Evolutionary conservation across 179 eudicot genomes (phyloP), one percentile per base, ranked within the genome.

Genomic region (Silene noctiflora): DNA sequence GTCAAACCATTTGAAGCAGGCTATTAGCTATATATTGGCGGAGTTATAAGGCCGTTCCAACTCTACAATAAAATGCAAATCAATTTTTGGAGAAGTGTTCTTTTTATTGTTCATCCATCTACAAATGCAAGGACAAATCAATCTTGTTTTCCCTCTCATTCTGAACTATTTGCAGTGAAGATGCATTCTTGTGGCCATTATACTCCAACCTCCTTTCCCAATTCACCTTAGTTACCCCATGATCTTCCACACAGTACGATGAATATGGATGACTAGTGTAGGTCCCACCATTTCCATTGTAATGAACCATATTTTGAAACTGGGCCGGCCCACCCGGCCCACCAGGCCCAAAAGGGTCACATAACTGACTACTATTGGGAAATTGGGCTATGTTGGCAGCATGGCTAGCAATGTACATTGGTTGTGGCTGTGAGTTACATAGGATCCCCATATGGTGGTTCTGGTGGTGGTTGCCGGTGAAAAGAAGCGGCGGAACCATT

Each of bases 111-210:
- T 29, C 33, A 29, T 29, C 33, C 3, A 29, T 29, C 68, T 84
- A 92, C 77, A 92, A 85, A 77, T 90, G 97, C 79, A 92, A 91
- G 39, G 96, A 87, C 77, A 92, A 82, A 83, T 92, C 97, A 74
- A 91, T 88, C 64, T 82, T 88, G 61, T 79, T 91, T 56, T 85
- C 89, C 56, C 76, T 87, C 63, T 77, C 84, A 39, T 67, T 21
- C 48, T 53, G 73, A 67, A 63, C 63, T 64, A 78, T 69, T 67
- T 71, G 67, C 56, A 53, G 39, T 61, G 79, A 35, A 21, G 20
- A 29, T 53, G 7, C 20, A 44, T 64, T 77, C 42, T 48, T 71
- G 53, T 80, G 76, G 48, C 72, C 81, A 78, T 55, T 66, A 74
- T 39, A 44, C 20, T 78, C 74, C 12, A 76, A 42, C 16, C 80